Base-by-base conservation (phyloP, 2,329 filamentous ascomycete genomes). In the Drechslerella dactyloides region DNA sequence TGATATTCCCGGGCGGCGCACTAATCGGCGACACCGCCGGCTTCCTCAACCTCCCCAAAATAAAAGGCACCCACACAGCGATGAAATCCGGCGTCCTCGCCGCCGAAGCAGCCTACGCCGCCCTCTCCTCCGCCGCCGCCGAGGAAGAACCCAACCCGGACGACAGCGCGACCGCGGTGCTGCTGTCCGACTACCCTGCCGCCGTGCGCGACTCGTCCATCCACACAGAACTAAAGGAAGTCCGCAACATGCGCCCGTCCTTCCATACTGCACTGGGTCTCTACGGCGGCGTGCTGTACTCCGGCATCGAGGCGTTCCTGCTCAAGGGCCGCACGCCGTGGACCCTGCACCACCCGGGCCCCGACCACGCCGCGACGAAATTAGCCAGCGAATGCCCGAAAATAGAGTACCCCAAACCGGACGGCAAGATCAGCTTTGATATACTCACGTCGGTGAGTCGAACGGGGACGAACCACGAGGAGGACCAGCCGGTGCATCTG, bases 11-110 rank as follows among this genome's bases (percentile, higher is more conserved):
- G 23, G 94, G 94, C 70, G 94, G 94, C 66, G 94, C 94, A 52
- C 83, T 99, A 50, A 96, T 99, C 75, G 94, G 94, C 61, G 94
- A 99, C 81, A 96, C 93, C 17, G 94, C 94, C 27, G 94, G 94
- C 3, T 96, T 99, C 78, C 85, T 99, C 80, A 99, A 99, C 78
- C 90, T 99, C 15, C 94, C 94, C 74, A 99, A 99, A 83, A 91
- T 99, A 81, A 99, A 99, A 82, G 94, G 94, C 66, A 97, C 93
- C 0, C 94, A 99, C 81, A 97, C 94, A 53, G 92, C 94, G 58
- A 97, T 99, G 91, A 91, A 93, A 78, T 96, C 91, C 1, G 94
- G 93, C 73, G 97, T 99, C 90, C 84, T 99, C 56, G 94, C 94
- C 4, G 94, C 93, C 46, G 91, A 97, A 81, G 90, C 94, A 30